Evolutionary conservation across 2,329 filamentous ascomycete genomes (phyloP).

Genomic region (Cladophialophora psammophila): DNA sequence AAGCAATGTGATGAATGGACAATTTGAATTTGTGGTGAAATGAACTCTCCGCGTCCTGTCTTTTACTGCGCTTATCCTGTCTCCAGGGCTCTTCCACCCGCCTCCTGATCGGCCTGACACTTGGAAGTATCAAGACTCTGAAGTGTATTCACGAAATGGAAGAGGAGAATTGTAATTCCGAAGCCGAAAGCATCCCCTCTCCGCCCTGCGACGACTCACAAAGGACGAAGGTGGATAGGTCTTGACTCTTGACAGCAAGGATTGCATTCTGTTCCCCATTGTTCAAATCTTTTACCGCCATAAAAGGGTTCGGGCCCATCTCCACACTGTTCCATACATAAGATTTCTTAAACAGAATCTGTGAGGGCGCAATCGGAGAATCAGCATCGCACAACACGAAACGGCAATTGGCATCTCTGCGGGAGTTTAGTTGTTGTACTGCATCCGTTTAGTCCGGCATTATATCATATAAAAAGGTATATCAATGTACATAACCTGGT

Average conservation of each 20-base stretch:
- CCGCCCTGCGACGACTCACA: background rate
- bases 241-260: background rate
- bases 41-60: background rate
- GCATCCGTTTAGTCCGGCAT: background rate
- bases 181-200: background rate
- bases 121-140: too few relatives aligned
- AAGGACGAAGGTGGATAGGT: background rate
- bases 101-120: background rate
- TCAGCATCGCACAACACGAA: background rate
- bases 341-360: background rate
- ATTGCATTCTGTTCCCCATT: background rate
- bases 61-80: background rate
- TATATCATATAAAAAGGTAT: background rate
- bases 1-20: background rate
- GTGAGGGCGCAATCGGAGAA: background rate
- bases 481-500: background rate
- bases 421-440: background rate
- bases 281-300: background rate
- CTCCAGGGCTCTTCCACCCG: background rate
- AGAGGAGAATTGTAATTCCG: background rate
- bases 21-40: background rate
- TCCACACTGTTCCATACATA: background rate
- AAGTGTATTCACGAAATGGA: background rate
- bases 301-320: background rate
- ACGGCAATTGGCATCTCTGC: background rate